A percentile compares a stretch with the other conserved stretches of the same genome.
Evolutionary conservation across 1,139 yeast species (phyloP).

Genomic region (Taphrina communis): DNA sequence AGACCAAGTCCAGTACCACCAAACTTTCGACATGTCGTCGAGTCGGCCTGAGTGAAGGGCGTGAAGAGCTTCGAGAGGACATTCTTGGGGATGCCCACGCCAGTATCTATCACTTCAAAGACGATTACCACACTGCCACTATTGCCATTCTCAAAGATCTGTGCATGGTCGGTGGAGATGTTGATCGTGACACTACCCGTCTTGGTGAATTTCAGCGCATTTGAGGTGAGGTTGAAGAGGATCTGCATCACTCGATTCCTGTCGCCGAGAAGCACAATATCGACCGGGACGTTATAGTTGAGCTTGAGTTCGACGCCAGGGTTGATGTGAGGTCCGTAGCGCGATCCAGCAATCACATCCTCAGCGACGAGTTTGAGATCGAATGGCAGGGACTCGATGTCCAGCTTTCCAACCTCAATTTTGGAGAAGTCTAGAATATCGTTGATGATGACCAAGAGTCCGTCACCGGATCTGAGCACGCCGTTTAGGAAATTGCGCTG

Average conservation of each 20-base stretch:
- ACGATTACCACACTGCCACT: slow-evolving; percentile 9
- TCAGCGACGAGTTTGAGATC: slow-evolving; percentile 22
- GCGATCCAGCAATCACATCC: slow-evolving; percentile 32
- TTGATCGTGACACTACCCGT: slow-evolving; percentile 60
- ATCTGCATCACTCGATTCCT: slow-evolving; percentile 55
- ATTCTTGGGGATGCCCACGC: slow-evolving; percentile 84
- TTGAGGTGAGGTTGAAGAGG: slow-evolving; percentile 62
- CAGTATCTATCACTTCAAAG: slow-evolving; percentile 61
- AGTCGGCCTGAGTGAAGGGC: slow-evolving; percentile 90
- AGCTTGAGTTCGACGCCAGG: slow-evolving; percentile 8
- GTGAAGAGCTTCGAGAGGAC: slow-evolving; percentile 82
- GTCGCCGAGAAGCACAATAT: slow-evolving; percentile 41
- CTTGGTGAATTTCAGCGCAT: slow-evolving; percentile 63
- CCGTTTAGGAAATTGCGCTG: slow-evolving; percentile 89
- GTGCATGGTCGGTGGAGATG: slow-evolving; percentile 17
- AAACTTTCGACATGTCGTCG: slow-evolving; percentile 86
- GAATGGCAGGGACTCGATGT: slow-evolving; percentile 21
- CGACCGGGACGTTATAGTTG: slow-evolving; percentile 16
- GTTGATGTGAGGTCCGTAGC: slow-evolving; percentile 24
- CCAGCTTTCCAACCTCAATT: slow-evolving; percentile 59
- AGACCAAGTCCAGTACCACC: slow-evolving; percentile 87
- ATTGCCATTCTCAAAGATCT: slow-evolving; percentile 1
- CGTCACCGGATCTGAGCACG: slow-evolving; percentile 83
- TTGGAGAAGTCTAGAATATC: slow-evolving; percentile 89
- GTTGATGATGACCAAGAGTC: slow-evolving; percentile 81